Evolutionary conservation across 495 filamentous ascomycete genomes (phyloP).

Genomic region (Penicillium pulvis): DNA sequence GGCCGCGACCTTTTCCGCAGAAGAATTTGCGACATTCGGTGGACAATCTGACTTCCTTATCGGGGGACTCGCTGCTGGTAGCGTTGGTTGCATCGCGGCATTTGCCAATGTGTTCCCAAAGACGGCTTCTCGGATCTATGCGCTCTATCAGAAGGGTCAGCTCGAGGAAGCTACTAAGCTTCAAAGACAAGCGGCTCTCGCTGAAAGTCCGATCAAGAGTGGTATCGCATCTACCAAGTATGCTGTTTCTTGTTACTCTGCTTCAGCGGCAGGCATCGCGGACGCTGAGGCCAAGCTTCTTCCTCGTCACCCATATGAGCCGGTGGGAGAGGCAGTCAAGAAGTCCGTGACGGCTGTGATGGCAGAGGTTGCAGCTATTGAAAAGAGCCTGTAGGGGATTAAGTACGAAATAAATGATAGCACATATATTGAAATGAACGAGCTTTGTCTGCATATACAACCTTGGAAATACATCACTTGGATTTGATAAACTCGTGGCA

Average conservation of each 20-base stretch:
- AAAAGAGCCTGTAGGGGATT: slow-evolving; percentile 14
- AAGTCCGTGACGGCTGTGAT: slow-evolving; percentile 48
- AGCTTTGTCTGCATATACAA: too few relatives aligned
- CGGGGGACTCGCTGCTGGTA: slow-evolving; percentile 46
- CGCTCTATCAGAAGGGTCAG: slow-evolving; percentile 65
- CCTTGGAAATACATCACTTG: too few relatives aligned
- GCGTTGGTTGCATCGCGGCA: slow-evolving; percentile 63
- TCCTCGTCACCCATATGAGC: slow-evolving; percentile 58
- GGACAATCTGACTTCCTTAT: slow-evolving; percentile 73
- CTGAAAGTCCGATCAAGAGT: slow-evolving; percentile 81
- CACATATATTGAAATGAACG: too few relatives aligned
- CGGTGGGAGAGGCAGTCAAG: slow-evolving; percentile 49
- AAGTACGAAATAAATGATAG: not conserved
- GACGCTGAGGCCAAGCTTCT: slow-evolving; percentile 33
- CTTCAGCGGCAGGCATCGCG: slow-evolving; percentile 25
- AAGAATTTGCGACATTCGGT: slow-evolving; percentile 65
- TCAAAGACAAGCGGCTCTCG: slow-evolving; percentile 71
- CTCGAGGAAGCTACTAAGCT: slow-evolving; percentile 64
- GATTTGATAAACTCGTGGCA: not conserved
- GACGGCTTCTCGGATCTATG: slow-evolving; percentile 61
- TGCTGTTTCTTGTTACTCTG: slow-evolving; percentile 47
- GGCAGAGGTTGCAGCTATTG: slow-evolving; percentile 28
- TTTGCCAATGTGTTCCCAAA: slow-evolving; percentile 71
- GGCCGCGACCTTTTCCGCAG: slow-evolving; percentile 53
- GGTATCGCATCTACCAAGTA: slow-evolving; percentile 69